These are phyloP conservation scores for Zymoseptoria crescenta DNA, from an alignment of 2,329 filamentous ascomycete species.

Conservation along the genomic window DNA sequence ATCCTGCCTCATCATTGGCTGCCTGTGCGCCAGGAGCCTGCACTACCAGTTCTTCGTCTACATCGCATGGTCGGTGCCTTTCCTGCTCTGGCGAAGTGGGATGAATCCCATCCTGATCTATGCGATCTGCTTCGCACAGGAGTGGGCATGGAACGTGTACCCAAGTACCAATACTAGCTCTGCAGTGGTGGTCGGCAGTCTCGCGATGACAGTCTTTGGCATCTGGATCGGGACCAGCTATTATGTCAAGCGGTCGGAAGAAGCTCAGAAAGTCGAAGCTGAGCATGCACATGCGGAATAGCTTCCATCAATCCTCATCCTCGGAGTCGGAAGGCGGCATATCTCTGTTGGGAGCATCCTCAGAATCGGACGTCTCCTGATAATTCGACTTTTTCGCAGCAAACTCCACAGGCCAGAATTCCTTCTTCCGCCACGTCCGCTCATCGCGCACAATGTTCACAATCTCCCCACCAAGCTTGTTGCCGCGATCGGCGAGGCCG, in stretches of 20 bases:
- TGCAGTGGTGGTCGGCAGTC: conserved; percentile 58
- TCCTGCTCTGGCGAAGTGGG: conserved; percentile 72
- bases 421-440: conserved; percentile 80
- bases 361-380: conserved; percentile 60
- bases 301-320: conserved; percentile 12
- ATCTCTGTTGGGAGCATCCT: conserved; percentile 36
- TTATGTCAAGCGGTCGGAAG: neutral
- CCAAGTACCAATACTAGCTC: conserved; percentile 67
- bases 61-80: conserved; percentile 81
- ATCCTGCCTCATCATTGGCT: conserved; percentile 66
- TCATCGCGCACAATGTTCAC: conserved; percentile 88
- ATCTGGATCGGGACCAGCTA: conserved; percentile 41
- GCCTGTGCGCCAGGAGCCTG: conserved; percentile 78
- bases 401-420: conserved; percentile 59
- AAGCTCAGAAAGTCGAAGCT: conserved; percentile 1
- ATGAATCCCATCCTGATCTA: conserved; percentile 61
- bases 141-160: conserved; percentile 91
- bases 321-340: conserved; percentile 30
- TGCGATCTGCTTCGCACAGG: conserved; percentile 66
- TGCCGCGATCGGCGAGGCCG: conserved; percentile 57
- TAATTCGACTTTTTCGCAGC: conserved; percentile 50
- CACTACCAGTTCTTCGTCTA: conserved; percentile 97
- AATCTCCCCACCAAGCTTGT: conserved; percentile 80
- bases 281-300: conserved; percentile 8
- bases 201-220: conserved; percentile 59